A percentile compares a stretch with the other conserved stretches of the same genome.
Evolutionary conservation across 2,329 filamentous ascomycete species (phyloP).

Genomic region (Amphichorda felina): DNA sequence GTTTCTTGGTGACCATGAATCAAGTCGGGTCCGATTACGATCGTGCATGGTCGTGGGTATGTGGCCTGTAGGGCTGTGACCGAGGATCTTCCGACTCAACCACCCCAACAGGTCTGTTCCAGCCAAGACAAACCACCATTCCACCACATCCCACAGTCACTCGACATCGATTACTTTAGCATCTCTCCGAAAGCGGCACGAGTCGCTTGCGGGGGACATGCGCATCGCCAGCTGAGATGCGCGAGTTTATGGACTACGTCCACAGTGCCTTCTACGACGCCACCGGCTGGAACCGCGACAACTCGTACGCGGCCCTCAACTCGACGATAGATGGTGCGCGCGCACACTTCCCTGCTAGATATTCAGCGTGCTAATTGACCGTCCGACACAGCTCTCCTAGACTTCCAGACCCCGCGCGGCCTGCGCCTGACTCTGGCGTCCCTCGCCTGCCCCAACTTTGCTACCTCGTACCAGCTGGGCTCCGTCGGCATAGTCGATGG

Average conservation of each 20-base stretch:
- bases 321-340: constrained; percentile 64
- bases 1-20: too few relatives aligned
- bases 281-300: constrained; percentile 82
- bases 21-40: too few relatives aligned
- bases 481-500: constrained; percentile 88
- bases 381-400: constrained; percentile 63
- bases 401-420: constrained; percentile 77
- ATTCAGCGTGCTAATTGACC: background rate
- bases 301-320: constrained; percentile 80
- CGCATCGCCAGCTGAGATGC: constrained; percentile 43
- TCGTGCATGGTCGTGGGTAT: too few relatives aligned
- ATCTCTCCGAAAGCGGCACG: background rate
- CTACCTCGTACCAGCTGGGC: constrained; percentile 84
- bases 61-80: too few relatives aligned
- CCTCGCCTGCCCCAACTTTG: constrained; percentile 84
- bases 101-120: too few relatives aligned
- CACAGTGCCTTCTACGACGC: constrained; percentile 81
- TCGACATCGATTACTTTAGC: background rate
- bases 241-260: constrained; percentile 96
- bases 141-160: too few relatives aligned
- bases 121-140: background rate
- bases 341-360: too few relatives aligned
- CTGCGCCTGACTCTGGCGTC: constrained; percentile 81
- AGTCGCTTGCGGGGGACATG: constrained; percentile 2
- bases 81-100: too few relatives aligned